Evolutionary conservation across 106 monocot genomes (phyloP), one percentile per base, ranked within the genome.

Genomic region (Allium sativum): DNA sequence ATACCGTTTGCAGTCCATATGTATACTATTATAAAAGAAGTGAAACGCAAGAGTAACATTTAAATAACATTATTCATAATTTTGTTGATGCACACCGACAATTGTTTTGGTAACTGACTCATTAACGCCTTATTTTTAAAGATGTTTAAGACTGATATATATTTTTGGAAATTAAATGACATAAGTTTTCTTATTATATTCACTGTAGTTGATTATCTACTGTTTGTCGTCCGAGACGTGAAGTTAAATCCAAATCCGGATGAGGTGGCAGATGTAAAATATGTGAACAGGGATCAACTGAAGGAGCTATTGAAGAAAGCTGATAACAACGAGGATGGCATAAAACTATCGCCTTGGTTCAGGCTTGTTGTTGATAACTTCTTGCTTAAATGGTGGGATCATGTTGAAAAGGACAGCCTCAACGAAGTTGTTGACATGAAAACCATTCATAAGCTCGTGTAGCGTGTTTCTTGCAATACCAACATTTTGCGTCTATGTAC

Each of bases 281-380:
- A 96, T 44, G 87, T 96, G 10, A 82, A 72, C 59, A 77, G 67
- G 14, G 87, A 82, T 48, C 68, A 84, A 31, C 64, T 96, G 45
- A 79, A 82, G 65, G 95, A 96, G 57, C 50, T 96, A 55, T 48
- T 90, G 61, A 74, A 71, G 64, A 87, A 80, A 70, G 87, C 82
- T n/a, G 82, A 87, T 65, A 71, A 76, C 20, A 46, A 65, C 0
- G 79, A 82, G 70, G 79, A 69, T 40, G 65, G 44, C 9, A 70
- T 87, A 48, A 87, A 87, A 55, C 64, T 87, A 7, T 87, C 87
- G 14, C 82, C 87, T n/a, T 87, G 87, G 87, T 87, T 87, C 66
- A 74, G 87, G 74, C 68, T 87, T 60, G 76, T 82, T 15, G 87
- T 82, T 17, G 82, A 82, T 31, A 82, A 87, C 68, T 87, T 87